A percentile compares a stretch with the other conserved stretches of the same genome.
phyloP scores from a whole-genome alignment of 768 basidiomycete species.

The Trametes cingulata region DNA sequence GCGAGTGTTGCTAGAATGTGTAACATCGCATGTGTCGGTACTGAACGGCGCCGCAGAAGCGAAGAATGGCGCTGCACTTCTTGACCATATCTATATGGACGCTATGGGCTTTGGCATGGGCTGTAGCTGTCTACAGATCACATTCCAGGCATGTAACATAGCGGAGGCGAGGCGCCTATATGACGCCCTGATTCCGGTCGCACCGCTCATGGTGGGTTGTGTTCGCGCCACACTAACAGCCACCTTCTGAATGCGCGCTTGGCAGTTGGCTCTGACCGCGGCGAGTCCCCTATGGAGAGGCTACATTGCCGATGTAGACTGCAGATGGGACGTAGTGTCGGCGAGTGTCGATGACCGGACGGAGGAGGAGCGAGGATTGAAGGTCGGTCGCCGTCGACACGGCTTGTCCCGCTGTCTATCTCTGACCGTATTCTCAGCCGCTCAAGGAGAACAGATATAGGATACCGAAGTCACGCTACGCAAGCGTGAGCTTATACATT shows the following conservation, averaged over 20 bases:
- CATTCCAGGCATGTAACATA: constrained; percentile 96
- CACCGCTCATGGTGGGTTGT: constrained; percentile 83
- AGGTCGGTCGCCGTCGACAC: constrained; percentile 45
- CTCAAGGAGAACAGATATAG: constrained; percentile 68
- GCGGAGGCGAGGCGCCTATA: constrained; percentile 91
- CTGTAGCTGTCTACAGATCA: constrained; percentile 95
- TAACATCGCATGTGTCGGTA: constrained; percentile 16
- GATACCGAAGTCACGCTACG: constrained; percentile 97
- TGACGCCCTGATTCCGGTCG: constrained; percentile 93
- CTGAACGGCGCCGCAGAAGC: constrained; percentile 57
- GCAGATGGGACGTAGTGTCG: constrained; percentile 98
- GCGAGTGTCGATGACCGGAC: constrained; percentile 99
- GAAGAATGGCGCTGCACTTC: constrained; percentile 82
- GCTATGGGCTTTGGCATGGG: constrained; percentile 99
- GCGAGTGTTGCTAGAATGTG: constrained; percentile 43
- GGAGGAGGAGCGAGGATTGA: constrained; percentile 88
- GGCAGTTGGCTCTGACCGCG: constrained; percentile 88
- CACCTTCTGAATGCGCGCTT: neutral
- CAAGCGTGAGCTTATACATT: constrained; percentile 92
- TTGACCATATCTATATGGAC: constrained; percentile 95
- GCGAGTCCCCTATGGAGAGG: constrained; percentile 96
- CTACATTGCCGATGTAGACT: constrained; percentile 94
- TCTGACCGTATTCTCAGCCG: constrained; percentile 51
- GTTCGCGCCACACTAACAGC: neutral
- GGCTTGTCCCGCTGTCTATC: constrained; percentile 9